Percentiles rank a stretch among this genome's conserved stretches.
Evolutionary conservation across 2,329 filamentous ascomycete genomes (phyloP).

Genomic region (Trichoderma semiorbis): DNA sequence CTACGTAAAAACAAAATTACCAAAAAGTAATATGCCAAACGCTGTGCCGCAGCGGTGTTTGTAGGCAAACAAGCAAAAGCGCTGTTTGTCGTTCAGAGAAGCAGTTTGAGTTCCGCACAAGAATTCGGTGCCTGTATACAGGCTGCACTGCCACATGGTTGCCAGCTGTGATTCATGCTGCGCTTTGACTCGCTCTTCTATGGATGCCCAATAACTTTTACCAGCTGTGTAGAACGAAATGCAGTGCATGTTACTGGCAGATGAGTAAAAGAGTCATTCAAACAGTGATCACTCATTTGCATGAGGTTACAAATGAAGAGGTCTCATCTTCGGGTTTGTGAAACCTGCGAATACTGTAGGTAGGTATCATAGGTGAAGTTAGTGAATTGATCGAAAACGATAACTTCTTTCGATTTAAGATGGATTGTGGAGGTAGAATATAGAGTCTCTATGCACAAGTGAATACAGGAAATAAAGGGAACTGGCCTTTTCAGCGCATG

Average conservation of each 20-base stretch:
- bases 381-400: background rate
- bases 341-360: background rate
- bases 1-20: background rate
- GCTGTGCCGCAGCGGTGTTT: background rate
- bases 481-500: background rate
- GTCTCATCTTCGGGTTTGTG: background rate
- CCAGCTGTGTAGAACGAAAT: background rate
- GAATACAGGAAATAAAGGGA: background rate
- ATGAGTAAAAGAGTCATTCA: background rate
- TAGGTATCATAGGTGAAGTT: background rate
- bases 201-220: background rate
- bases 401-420: background rate
- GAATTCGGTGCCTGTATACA: background rate
- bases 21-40: background rate
- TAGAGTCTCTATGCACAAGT: background rate
- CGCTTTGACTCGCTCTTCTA: background rate
- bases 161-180: constrained; percentile 3
- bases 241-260: background rate
- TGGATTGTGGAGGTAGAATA: background rate
- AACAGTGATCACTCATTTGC: background rate
- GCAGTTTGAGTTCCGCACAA: background rate
- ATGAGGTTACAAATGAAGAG: background rate
- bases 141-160: background rate
- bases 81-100: background rate
- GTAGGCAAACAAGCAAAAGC: background rate